Base-by-base conservation (phyloP, 2,329 filamentous ascomycete genomes). In the Calonectria multiphialidica region DNA sequence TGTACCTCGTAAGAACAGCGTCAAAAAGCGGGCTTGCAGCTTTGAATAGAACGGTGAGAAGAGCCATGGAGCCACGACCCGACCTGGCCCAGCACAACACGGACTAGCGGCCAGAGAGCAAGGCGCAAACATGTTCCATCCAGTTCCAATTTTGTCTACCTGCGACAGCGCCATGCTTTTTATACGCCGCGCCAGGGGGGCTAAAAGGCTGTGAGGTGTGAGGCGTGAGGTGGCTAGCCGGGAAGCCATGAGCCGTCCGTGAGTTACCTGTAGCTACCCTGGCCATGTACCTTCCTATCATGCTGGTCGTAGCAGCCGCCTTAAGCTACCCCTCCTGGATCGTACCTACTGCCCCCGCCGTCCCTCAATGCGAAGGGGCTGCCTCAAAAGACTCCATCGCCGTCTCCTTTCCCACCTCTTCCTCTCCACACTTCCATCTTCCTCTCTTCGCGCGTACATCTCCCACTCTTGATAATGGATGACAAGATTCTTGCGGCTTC, bases 401-500 rank as follows among this genome's bases (percentile, higher is more conserved):
- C 65, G 25, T 35, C 47, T 55, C 68, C 68, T 74, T 66, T 65
- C 71, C 73, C 66, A 63, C 37, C 42, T 53, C 40, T 44, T 45
- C 35, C 69, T 49, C 65, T 67, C 42, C 50, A 40, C 18, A 42
- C 25, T 16, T 40, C 25, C 62, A 21, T 62, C 61, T 57, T 59
- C 30, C 33, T 25, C 49, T 40, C 59, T 49, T 53, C 49, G 13
- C 25, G 33, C 28, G 44, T 47, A 71, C 37, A 68, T 53, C 47
- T 66, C 61, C 72, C 78, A 77, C 33, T 42, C 28, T 37, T 37
- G 13, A 45, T 71, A 80, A 91, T 91, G 89, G 87, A 89, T 78
- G 86, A 86, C 72, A 85, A 87, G 76, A 89, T 93, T 77, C 84
- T 92, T 77, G 88, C 86, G 71, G 91, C 90, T 79, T 92, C 91